phyloP scores from a whole-genome alignment of 2,329 filamentous ascomycete species.

The Ceratocystis colombiana region DNA sequence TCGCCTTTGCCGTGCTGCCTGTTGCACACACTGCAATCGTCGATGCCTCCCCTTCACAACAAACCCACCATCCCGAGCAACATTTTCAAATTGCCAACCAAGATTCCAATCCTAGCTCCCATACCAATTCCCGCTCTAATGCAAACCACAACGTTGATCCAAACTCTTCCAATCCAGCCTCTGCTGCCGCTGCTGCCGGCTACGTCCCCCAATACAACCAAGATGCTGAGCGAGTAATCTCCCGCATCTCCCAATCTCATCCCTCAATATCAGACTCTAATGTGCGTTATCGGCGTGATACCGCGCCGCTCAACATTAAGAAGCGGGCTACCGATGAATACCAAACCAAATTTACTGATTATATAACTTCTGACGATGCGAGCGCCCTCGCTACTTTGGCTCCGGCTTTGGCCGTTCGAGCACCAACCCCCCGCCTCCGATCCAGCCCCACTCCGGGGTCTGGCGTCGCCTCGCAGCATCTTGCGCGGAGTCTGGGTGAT shows the following conservation, averaged over 20 bases:
- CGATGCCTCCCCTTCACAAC: slow-evolving; percentile 22
- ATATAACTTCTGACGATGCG: slow-evolving; percentile 54
- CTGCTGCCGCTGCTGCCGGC: slow-evolving; percentile 25
- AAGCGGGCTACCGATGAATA: slow-evolving; percentile 32
- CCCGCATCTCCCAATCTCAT: slow-evolving; percentile 16
- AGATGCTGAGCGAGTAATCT: slow-evolving; percentile 15
- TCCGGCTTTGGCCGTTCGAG: slow-evolving; percentile 93
- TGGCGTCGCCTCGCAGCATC: slow-evolving; percentile 69
- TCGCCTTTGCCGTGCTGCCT: slow-evolving; percentile 25
- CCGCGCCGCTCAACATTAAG: slow-evolving; percentile 26
- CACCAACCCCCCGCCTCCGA: slow-evolving; percentile 59
- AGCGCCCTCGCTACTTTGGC: slow-evolving; percentile 96
- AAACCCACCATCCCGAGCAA: slow-evolving; percentile 19
- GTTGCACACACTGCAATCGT: slow-evolving; percentile 25
- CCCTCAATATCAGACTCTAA: slow-evolving; percentile 18
- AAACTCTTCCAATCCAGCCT: background rate
- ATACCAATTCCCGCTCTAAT: background rate
- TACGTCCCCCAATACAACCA: slow-evolving; percentile 19
- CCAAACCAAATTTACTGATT: slow-evolving; percentile 32
- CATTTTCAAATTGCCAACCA: slow-evolving; percentile 3
- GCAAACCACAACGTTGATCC: slow-evolving; percentile 5
- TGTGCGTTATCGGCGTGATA: slow-evolving; percentile 19
- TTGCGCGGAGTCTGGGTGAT: slow-evolving; percentile 95
- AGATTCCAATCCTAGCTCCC: background rate
- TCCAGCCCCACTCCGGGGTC: slow-evolving; percentile 49